Conservation (phyloP, 345 rosid species). For the Sisymbrium altissimum region DNA sequence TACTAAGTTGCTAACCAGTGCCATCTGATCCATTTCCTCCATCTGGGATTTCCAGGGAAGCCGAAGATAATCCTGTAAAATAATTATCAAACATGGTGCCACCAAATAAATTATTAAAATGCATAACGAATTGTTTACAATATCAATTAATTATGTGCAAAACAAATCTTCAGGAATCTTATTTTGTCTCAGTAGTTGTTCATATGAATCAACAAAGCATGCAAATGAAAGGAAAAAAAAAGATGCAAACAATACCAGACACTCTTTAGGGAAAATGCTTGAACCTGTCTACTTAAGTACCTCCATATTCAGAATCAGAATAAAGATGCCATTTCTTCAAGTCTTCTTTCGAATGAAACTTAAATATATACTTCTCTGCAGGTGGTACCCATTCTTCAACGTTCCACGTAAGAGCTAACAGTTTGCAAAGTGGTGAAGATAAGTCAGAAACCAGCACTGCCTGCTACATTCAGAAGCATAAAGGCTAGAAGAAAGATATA, state of each 20-base stretch:
- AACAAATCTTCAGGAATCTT: not conserved
- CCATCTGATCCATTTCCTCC: constrained; percentile 54
- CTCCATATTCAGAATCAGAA: constrained; percentile 96
- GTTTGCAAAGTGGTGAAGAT: constrained; percentile 13
- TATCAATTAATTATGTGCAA: not conserved
- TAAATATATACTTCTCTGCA: constrained; percentile 61
- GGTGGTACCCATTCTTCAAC: constrained; percentile 89
- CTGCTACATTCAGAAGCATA: constrained; percentile 2
- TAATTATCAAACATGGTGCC: constrained; percentile 4
- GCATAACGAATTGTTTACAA: not conserved
- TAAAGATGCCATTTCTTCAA: constrained; percentile 90
- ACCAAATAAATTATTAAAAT: not conserved
- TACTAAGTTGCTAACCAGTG: constrained; percentile 29
- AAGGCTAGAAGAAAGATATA: not conserved
- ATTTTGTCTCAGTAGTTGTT: not conserved
- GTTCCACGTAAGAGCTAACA: constrained; percentile 82
- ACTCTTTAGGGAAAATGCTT: not conserved
- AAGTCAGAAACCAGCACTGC: constrained; percentile 1
- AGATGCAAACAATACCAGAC: not conserved
- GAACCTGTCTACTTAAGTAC: constrained; percentile 38
- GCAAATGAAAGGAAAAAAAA: not conserved
- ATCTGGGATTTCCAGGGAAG: constrained; percentile 73
- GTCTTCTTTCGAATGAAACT: constrained; percentile 77
- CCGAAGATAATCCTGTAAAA: constrained; percentile 80
- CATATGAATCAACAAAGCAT: constrained; percentile 9